phyloP scores from a whole-genome alignment of 2,329 filamentous ascomycete species.

The Gliomastix tumulicola region DNA sequence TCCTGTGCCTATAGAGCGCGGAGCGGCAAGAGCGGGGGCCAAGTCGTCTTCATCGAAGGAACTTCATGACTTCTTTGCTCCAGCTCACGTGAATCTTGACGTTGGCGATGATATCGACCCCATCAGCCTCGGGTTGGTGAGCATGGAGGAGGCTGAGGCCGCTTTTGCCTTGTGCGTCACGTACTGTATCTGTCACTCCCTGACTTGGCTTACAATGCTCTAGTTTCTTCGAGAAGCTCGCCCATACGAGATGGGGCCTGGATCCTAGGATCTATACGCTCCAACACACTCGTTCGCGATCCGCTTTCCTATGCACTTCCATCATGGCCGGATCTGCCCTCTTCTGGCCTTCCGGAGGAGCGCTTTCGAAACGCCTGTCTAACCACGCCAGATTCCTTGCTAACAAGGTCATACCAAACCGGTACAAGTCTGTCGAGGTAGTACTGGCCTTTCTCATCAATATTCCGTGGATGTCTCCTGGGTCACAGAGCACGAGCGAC shows the following conservation, averaged over 20 bases:
- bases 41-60: slow-evolving; percentile 31
- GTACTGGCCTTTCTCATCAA: slow-evolving; percentile 71
- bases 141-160: slow-evolving; percentile 51
- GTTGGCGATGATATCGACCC: slow-evolving; percentile 59
- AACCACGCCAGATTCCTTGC: slow-evolving; percentile 58
- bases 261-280: slow-evolving; percentile 61
- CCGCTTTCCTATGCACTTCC: slow-evolving; percentile 65
- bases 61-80: slow-evolving; percentile 60
- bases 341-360: slow-evolving; percentile 56
- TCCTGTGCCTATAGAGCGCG: neutral
- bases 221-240: slow-evolving; percentile 63
- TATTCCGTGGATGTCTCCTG: slow-evolving; percentile 68
- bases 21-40: neutral
- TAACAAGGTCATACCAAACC: slow-evolving; percentile 51
- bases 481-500: slow-evolving; percentile 61
- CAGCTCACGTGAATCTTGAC: slow-evolving; percentile 54
- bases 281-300: slow-evolving; percentile 58
- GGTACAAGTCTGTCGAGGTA: slow-evolving; percentile 65
- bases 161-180: neutral
- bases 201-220: slow-evolving; percentile 1
- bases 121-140: slow-evolving; percentile 62
- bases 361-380: slow-evolving; percentile 58
- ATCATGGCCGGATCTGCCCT: slow-evolving; percentile 62
- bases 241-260: slow-evolving; percentile 69
- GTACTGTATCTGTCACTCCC: neutral